Evolutionary conservation across 2,329 filamentous ascomycete genomes (phyloP), one percentile per base, ranked within the genome.

Genomic region (Cladosporium austrohemisphaericum): DNA sequence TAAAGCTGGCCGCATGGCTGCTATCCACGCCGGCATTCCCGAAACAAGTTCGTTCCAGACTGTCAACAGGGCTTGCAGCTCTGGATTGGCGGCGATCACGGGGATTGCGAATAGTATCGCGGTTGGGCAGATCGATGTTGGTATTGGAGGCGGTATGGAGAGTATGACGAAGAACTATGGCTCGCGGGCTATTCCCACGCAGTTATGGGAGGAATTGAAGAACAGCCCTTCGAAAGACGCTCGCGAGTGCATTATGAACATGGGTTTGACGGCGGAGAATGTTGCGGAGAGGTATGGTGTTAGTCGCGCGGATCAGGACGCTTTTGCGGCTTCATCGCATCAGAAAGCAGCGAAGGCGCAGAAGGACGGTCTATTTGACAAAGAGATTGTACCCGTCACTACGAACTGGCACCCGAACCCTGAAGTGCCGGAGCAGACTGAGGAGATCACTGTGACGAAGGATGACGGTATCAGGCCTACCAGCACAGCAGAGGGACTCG

Each of bases 111-210:
- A 85, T 50, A 77, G 84, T 54, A 93, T 96, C 59, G 78, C 81
- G n/a, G 76, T 79, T 0, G 89, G 86, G 1, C 78, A 80, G 58
- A 85, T 92, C 44, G 79, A 83, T 54, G 75, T 77, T 0, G 91
- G 88, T 52, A 81, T 96, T 54, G 91, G 84, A 8, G 91, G 87
- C 2, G 91, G 91, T 23, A 95, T 94, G 87, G 91, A 96, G 78
- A 92, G 86, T 71, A 96, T 96, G 91, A 95, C 88, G 55, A 74
- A 85, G 57, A 95, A 95, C 71, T 96, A 96, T 69, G 90, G 84
- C 44, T 81, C 76, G 20, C 76, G 83, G 50, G 91, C 91, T n/a
- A 93, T 96, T 35, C 91, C 91, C 0, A 84, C 83, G 0, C 80
- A 89, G 55, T 70, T 89, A 9, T 95, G 89, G 88, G 83, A 85